phyloP scores from a whole-genome alignment of 345 rosid species.

The Brassica incana region DNA sequence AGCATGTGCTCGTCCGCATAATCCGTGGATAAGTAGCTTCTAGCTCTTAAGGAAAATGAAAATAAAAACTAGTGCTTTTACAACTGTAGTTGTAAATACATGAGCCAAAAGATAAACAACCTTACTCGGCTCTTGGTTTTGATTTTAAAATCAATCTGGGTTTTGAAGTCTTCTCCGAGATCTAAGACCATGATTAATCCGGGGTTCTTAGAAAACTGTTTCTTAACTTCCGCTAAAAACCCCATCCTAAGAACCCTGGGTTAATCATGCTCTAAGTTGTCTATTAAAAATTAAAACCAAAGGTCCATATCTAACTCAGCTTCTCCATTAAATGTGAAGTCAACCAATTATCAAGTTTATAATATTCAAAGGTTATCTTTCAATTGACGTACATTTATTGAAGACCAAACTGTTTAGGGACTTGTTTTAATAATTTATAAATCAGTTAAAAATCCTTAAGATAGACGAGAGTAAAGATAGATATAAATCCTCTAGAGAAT shows the following conservation, averaged over 20 bases:
- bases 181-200: no score
- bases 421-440: neutral
- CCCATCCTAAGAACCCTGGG: no score
- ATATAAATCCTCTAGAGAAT: neutral
- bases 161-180: neutral
- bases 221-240: no score
- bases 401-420: neutral
- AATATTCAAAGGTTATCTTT: neutral
- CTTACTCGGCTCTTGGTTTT: neutral
- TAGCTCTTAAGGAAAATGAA: neutral
- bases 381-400: neutral
- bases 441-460: neutral
- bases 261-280: no score
- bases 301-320: neutral
- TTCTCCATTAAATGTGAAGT: neutral
- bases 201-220: no score
- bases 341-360: neutral
- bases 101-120: neutral
- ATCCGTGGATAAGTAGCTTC: neutral
- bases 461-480: neutral
- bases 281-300: neutral
- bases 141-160: neutral
- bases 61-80: neutral
- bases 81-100: neutral
- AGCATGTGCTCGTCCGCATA: neutral